phyloP scores from a whole-genome alignment of 2,329 filamentous ascomycete species.

The Beauveria caledonica region DNA sequence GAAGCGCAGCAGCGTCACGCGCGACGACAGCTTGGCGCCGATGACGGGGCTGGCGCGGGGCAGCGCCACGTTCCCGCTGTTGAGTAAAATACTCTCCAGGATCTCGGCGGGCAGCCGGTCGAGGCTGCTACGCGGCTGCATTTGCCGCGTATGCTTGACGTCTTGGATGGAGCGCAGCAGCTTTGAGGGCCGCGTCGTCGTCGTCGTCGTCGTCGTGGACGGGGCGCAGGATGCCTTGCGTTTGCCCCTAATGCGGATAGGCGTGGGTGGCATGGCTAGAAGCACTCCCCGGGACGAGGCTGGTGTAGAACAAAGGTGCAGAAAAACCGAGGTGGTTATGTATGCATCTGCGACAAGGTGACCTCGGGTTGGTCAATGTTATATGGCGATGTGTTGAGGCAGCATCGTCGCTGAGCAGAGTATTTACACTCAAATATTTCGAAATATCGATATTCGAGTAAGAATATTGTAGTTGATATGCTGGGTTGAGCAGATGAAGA shows the following conservation, averaged over 20 bases:
- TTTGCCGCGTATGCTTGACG: constrained; percentile 21
- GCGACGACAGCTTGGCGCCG: constrained; percentile 37
- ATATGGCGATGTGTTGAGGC: neutral
- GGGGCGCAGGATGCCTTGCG: constrained; percentile 19
- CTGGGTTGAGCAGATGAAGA: too few relatives aligned
- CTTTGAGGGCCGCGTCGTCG: constrained; percentile 2
- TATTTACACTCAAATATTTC: too few relatives aligned
- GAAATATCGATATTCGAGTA: too few relatives aligned
- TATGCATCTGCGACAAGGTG: neutral
- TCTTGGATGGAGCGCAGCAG: constrained; percentile 16
- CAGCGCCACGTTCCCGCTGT: constrained; percentile 41
- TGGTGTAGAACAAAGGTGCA: neutral
- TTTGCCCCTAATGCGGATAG: constrained; percentile 41
- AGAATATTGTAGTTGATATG: too few relatives aligned
- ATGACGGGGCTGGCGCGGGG: constrained; percentile 36
- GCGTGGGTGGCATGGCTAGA: constrained; percentile 38
- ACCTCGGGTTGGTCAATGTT: neutral
- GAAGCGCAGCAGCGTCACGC: constrained; percentile 28
- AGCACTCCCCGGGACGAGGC: neutral
- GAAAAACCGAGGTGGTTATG: neutral
- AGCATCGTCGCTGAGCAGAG: neutral
- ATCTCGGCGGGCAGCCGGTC: constrained; percentile 42
- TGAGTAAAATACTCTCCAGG: constrained; percentile 43
- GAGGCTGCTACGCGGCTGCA: constrained; percentile 20
- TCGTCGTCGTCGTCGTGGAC: neutral